Percentiles rank a stretch among this genome's conserved stretches.
phyloP scores from a whole-genome alignment of 495 filamentous ascomycete genomes.

The Symbiotaphrina buchneri region DNA sequence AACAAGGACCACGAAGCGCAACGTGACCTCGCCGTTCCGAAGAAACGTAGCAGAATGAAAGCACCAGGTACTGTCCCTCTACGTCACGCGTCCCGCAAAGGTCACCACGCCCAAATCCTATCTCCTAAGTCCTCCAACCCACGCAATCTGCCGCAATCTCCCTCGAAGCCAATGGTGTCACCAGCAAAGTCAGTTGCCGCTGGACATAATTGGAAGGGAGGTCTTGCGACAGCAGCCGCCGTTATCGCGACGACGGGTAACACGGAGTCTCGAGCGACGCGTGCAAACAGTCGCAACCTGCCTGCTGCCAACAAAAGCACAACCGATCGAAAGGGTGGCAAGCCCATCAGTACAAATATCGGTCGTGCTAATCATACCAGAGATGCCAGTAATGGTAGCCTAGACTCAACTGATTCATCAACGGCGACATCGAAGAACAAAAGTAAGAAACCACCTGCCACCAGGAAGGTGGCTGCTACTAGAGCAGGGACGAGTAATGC shows the following conservation, averaged over 20 bases:
- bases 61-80: not conserved
- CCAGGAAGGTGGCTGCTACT: too few relatives aligned
- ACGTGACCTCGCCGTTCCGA: slow-evolving; percentile 1
- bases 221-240: not conserved
- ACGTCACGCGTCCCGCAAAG: slow-evolving; percentile 2
- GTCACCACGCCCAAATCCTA: slow-evolving; percentile 3
- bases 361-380: too few relatives aligned
- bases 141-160: not conserved
- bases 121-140: slow-evolving; percentile 5
- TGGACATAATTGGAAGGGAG: too few relatives aligned
- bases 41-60: slow-evolving; percentile 5
- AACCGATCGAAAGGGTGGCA: not conserved
- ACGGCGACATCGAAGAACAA: too few relatives aligned
- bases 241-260: not conserved
- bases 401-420: too few relatives aligned
- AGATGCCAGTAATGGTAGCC: too few relatives aligned
- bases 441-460: too few relatives aligned
- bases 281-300: not conserved
- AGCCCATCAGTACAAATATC: too few relatives aligned
- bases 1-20: slow-evolving; percentile 2
- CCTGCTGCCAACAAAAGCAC: not conserved
- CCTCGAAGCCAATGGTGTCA: not conserved
- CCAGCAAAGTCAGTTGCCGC: not conserved
- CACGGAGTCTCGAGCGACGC: not conserved
- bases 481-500: too few relatives aligned